Evolutionary conservation across 1,139 yeast genomes (phyloP), one percentile per base, ranked within the genome.

Genomic region (Meyerozyma smithsonii): DNA sequence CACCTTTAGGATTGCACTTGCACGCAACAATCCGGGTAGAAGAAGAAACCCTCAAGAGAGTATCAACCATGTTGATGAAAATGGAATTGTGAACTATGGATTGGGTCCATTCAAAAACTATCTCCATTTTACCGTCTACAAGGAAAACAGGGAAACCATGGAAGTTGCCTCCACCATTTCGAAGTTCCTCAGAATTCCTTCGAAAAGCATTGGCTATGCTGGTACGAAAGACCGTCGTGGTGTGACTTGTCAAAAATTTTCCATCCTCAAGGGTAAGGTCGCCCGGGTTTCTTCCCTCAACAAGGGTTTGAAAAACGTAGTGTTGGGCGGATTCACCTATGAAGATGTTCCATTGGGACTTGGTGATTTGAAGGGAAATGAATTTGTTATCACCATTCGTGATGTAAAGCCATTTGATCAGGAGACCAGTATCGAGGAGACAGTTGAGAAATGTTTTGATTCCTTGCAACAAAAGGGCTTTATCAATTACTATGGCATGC

Each of bases 151-250:
- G 58, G 99, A 92, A 54, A 90, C 99, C 1, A 89, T 92, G 97
- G 97, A 92, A 61, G 90, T 87, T 7, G 94, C 95, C 1, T 75
- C 81, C 21, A 65, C 84, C 26, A 67, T 92, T 36, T 69, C 92
- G 32, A 84, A 84, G 55, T 75, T 86, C 47, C 68, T 92, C 50
- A 75, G 90, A 46, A 64, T 85, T 14, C 92, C 90, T 14, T 71
- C 84, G 6, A 84, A 82, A 50, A 59, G 69, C 28, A 72, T 92
- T 30, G 73, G 85, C 40, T 89, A 82, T 60, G 95, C 97, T 0
- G 99, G 99, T 16, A 94, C 98, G 4, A 92, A 92, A 55, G 99
- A 92, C 60, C 79, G 97, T 54, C 79, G 99, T 56, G 99, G 95
- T 40, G 92, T 87, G 18, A 94, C 99, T 1, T 88, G 89, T 41